Evolutionary conservation across 2,329 filamentous ascomycete species (phyloP), one percentile per base, ranked within the genome.

Genomic region (Trichoderma simmonsii): DNA sequence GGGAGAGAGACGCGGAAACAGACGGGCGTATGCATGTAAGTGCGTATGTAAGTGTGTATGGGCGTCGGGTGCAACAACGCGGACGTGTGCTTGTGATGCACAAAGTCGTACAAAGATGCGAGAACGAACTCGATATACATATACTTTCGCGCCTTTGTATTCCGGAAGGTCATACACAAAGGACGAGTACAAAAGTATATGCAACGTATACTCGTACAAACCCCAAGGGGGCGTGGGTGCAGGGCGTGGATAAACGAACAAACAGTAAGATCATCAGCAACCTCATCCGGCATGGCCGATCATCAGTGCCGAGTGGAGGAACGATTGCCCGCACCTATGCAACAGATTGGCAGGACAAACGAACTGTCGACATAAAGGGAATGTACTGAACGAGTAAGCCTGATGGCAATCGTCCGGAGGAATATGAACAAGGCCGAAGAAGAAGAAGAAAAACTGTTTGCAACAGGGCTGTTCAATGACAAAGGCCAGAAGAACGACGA

Each of bases 271-370:
- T 69, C n/a, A 51, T 34, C 43, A 32, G 34, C 65, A 61, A 34
- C 56, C 66, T 69, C 66, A 69, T 32, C 66, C 66, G 66, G 66
- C 66, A 60, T 60, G 66, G 66, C 66, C 66, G 66, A 69, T 51
- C 66, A 69, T 60, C 66, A 69, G 26, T 69, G 66, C 66, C 66
- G 66, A 21, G 36, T 68, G 65, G 65, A 60, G 65, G 54, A 61
- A 39, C 56, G 56, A 32, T 60, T 61, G 66, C 21, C 56, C 56
- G n/a, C 63, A n/a, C 63, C 48, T 66, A 51, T 36, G 32, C 51
- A 30, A 36, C 66, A 60, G 56, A 60, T 61, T 69, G 34, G 56
- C 66, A 65, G 63, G 30, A n/a, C 63, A 69, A 68, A 51, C 56
- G 43, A 30, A 9, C 28, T 28, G 26, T 61, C n/a, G 48, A 24